Conservation (phyloP, 2,329 filamentous ascomycete species). For the Monosporascus sp. region DNA sequence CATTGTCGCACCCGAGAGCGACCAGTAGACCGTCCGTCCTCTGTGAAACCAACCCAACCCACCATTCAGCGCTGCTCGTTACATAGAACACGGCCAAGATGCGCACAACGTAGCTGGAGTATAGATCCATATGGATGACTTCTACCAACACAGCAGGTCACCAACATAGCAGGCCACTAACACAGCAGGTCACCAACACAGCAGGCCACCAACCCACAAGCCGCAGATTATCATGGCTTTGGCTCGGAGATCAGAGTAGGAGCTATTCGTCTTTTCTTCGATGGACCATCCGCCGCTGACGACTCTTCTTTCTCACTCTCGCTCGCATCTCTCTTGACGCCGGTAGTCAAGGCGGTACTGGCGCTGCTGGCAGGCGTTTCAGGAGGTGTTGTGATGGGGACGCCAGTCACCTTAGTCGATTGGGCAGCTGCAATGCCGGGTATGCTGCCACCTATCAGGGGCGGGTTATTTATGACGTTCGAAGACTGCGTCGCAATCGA, state of each 20-base stretch:
- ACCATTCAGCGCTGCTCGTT: too few relatives aligned
- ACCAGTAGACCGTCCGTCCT: too few relatives aligned
- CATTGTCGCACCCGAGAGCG: too few relatives aligned
- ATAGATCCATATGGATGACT: neutral
- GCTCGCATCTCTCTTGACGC: slow-evolving; percentile 52
- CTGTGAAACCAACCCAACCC: too few relatives aligned
- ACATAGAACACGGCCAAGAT: too few relatives aligned
- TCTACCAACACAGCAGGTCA: neutral
- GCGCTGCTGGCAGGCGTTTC: slow-evolving; percentile 70
- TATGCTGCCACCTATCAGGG: slow-evolving; percentile 70
- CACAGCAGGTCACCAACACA: neutral
- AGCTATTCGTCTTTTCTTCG: slow-evolving; percentile 67
- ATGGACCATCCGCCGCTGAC: slow-evolving; percentile 34
- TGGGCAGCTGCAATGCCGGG: slow-evolving; percentile 72
- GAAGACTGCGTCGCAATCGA: slow-evolving; percentile 67
- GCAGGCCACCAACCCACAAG: neutral
- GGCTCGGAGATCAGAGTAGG: slow-evolving; percentile 51
- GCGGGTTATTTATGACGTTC: slow-evolving; percentile 65
- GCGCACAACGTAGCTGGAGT: neutral
- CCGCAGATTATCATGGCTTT: neutral
- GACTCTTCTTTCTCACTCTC: slow-evolving; percentile 49
- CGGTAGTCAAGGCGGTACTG: slow-evolving; percentile 34
- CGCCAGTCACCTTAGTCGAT: slow-evolving; percentile 54
- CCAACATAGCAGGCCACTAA: neutral
- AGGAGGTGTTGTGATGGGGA: slow-evolving; percentile 84